Conservation (phyloP, 192 early-diverging fungal species). For the Entomortierella chlamydospora region DNA sequence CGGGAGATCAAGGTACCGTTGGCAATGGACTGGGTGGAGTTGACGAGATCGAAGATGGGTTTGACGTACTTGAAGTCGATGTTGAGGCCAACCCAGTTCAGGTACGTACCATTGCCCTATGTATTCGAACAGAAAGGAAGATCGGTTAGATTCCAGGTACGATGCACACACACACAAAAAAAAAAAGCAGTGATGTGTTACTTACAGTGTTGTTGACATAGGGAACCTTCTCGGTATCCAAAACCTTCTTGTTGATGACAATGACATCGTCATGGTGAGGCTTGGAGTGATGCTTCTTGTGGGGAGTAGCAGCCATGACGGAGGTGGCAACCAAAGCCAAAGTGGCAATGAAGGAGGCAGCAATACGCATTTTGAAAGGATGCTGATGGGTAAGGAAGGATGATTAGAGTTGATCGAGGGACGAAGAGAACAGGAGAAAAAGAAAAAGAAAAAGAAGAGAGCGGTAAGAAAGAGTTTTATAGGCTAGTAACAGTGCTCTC, state of each 20-base stretch:
- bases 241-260: constrained; percentile 49
- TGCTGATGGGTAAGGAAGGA: not conserved
- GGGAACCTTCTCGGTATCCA: constrained; percentile 56
- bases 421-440: not conserved
- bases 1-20: constrained; percentile 48
- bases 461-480: too few species aligned
- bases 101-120: constrained; percentile 31
- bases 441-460: too few species aligned
- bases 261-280: constrained; percentile 19
- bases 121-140: not conserved
- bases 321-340: constrained; percentile 35
- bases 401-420: not conserved
- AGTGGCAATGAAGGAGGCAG: constrained; percentile 11
- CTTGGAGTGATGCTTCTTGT: not conserved
- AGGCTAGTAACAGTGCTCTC: too few species aligned
- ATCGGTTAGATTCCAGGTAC: too few species aligned
- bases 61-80: constrained; percentile 65
- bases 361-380: constrained; percentile 7
- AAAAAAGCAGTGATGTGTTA: too few species aligned
- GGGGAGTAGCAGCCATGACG: constrained; percentile 24
- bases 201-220: constrained; percentile 57
- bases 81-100: constrained; percentile 68
- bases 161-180: not conserved
- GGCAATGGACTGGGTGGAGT: constrained; percentile 39
- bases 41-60: constrained; percentile 62